Base-by-base conservation (phyloP, 306 rosid species). In the Benincasa hispida region DNA sequence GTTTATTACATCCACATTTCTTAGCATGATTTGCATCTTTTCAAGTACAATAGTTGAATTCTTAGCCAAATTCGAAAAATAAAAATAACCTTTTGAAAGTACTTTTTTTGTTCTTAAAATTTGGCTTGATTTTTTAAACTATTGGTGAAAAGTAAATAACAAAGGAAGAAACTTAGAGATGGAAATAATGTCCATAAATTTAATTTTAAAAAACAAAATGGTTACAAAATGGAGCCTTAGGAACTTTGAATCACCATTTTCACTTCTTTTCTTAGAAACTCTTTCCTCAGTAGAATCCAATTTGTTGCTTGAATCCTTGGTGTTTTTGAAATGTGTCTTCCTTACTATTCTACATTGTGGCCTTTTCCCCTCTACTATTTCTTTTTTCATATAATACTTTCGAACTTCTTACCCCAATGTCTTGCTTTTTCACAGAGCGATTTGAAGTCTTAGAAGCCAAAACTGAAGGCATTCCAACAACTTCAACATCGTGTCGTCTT, bases 321-420 rank as follows among this genome's bases (percentile, higher is more conserved):
- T 82, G 27, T 77, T 61, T 70, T 74, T 85, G 72, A 77, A 62
- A 77, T 3, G 77, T 72, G 78, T 86, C 80, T 84, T 84, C 85
- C 6, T 72, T 76, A 17, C 54, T 47, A 57, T 27, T 81, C 84
- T 51, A 45, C 60, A 79, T 69, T 45, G 66, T 42, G 78, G 11
- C 8, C 77, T 48, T 79, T 84, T 55, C 85, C 76, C 55, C 60
- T 79, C 62, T 80, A 53, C 39, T 50, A 55, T 60, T 84, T 28
- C 10, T 48, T 41, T 65, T 81, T 57, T 61, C 75, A 81, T 82
- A 72, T 12, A 79, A 80, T 30, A 48, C 56, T 24, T 25, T 66
- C 6, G 53, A 77, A 76, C 68, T 48, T 79, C 81, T 78, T 51
- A 72, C 77, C 37, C 37, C 79, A 30, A 30, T 82, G 80, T 80